Conservation (phyloP, 345 rosid species). For the Diplotaxis tenuifolia region DNA sequence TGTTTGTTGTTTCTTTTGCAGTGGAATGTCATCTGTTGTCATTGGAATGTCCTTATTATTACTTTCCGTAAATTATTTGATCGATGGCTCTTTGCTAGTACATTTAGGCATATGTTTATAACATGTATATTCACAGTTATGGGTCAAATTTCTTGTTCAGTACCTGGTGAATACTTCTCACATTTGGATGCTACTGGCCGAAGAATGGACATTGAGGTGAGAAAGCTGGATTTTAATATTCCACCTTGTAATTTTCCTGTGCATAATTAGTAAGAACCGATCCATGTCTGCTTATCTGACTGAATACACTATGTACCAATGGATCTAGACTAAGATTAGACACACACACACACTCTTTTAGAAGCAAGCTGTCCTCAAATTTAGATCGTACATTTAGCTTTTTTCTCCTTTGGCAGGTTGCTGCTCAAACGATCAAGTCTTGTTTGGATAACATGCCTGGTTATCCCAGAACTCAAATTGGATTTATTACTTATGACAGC, state of each 20-base stretch:
- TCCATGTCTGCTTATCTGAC: background rate
- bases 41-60: constrained; percentile 5
- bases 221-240: constrained; percentile 26
- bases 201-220: constrained; percentile 94
- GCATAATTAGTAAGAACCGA: background rate
- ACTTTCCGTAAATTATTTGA: constrained; percentile 1
- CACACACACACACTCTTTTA: background rate
- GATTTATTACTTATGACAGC: constrained; percentile 96
- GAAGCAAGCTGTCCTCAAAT: background rate
- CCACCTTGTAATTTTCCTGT: background rate
- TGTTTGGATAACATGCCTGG: constrained; percentile 96
- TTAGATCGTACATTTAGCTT: constrained; percentile 5
- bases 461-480: constrained; percentile 96
- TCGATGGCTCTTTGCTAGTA: background rate
- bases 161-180: constrained; percentile 90
- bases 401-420: constrained; percentile 54
- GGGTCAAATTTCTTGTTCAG: constrained; percentile 45
- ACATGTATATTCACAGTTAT: constrained; percentile 6
- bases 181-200: constrained; percentile 86
- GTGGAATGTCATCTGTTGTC: constrained; percentile 1
- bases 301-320: background rate
- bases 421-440: constrained; percentile 86
- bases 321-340: constrained; percentile 3
- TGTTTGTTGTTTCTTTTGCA: background rate
- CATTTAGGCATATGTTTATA: background rate